Evolutionary conservation across 2,329 filamentous ascomycete species (phyloP), one percentile per base, ranked within the genome.

Genomic region (Fusarium oligoseptatum): DNA sequence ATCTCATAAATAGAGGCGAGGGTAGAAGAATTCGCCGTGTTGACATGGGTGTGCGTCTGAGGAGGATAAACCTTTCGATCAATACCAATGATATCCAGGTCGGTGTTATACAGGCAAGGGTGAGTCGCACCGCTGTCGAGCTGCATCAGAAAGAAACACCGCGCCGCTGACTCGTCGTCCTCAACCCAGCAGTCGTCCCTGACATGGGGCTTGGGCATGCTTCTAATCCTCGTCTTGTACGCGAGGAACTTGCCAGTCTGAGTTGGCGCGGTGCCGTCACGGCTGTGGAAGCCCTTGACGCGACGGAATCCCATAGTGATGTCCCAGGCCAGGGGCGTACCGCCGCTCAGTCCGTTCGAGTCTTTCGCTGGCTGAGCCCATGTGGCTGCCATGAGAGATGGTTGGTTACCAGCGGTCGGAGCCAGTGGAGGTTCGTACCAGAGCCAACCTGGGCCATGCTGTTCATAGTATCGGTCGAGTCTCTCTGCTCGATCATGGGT

Each of bases 221-320:
- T 45, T 45, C 67, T 68, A 17, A 67, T 39, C 20, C 29, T 66
- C 14, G 76, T 74, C 34, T 62, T 58, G 61, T 77, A 78, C 14
- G 57, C 11, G 34, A 78, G 63, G 10, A 66, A 52, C 27, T 76
- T 79, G n/a, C 66, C 71, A 6, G 17, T 48, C 8, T 48, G 43
- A 9, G 43, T 24, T 55, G 34, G 57, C 20, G 17, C 60, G 36
- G 60, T 43, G 37, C 48, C 12, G 5, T 66, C 3, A 27, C 77
- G 77, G 27, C 66, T 63, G 34, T 79, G 77, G 52, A 79, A 79
- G 20, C 67, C 63, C 17, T 27, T 73, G 11, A 79, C 74, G 1
- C 74, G 72, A 6, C 72, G 75, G 37, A 79, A 79, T 4, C 76
- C 77, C 77, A 79, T 79, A n/a, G 76, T 75, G n/a, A 79, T 78